Evolutionary conservation across 805 yeast genomes (phyloP), one percentile per base, ranked within the genome.

Genomic region (Sugiyamaella chiloensis): DNA sequence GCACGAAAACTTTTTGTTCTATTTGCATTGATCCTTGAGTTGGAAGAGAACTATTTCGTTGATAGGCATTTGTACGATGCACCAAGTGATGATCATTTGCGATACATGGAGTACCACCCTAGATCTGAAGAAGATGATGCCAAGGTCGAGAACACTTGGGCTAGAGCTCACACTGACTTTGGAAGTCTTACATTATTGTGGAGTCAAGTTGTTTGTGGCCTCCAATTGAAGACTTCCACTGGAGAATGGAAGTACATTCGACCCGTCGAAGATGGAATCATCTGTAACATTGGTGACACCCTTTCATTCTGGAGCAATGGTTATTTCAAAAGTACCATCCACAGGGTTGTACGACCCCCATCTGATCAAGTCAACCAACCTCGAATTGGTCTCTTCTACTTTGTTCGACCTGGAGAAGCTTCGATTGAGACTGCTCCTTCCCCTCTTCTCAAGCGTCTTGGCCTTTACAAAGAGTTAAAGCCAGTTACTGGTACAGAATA

Each of bases 201-300:
- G 47, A 39, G 36, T 16, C 52, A 50, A 34, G 47, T 47, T 9
- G 50, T 50, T 8, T 48, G 52, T 23, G 52, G 52, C 2, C 50
- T 50, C 5, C 52, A 50, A 32, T n/a, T 50, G 31, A 51, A 50
- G 32, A 23, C 27, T 16, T 16, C 30, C 31, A 19, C 32, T 9
- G 52, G 52, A 4, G 36, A 32, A 3, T 50, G 52, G 52, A 50
- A 50, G 32, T 50, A 47, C 32, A 45, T 50, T 26, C 11, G 29
- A 31, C 52, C 52, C 2, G 52, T 47, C 14, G 47, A 40, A 7
- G 50, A 39, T 2, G 47, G 47, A 9, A 50, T 50, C 35, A 47
- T 47, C 16, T 48, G 51, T 34, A 50, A 50, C 37, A 42, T 50
- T 27, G 52, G 53, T 21, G 53, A 50, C 26, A 48, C 52, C 19